phyloP scores from a whole-genome alignment of 2,329 filamentous ascomycete genomes.

The Alternaria sp. region DNA sequence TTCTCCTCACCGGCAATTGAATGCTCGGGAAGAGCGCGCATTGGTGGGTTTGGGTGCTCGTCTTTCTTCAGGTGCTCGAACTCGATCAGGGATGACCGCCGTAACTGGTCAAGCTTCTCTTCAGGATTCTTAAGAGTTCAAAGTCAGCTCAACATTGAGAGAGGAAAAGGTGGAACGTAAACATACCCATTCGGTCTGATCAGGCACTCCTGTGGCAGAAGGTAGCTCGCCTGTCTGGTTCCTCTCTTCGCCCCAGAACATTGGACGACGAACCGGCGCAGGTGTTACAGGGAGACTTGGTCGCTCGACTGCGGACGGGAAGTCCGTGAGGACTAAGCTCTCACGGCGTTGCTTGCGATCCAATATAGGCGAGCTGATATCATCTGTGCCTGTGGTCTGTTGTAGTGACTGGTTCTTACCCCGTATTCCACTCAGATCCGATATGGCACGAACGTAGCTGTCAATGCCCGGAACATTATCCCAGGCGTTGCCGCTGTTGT shows the following conservation, averaged over 20 bases:
- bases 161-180: conserved; percentile 48
- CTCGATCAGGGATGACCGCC: conserved; percentile 53
- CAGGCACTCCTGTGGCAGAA: conserved; percentile 80
- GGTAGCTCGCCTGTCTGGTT: conserved; percentile 68
- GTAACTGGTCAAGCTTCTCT: conserved; percentile 55
- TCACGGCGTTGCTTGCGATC: conserved; percentile 51
- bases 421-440: conserved; percentile 65
- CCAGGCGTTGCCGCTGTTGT: conserved; percentile 78
- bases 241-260: conserved; percentile 70
- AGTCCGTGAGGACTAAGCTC: conserved; percentile 80
- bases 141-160: conserved; percentile 36
- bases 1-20: conserved; percentile 25
- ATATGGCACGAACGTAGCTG: conserved; percentile 79
- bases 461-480: conserved; percentile 89
- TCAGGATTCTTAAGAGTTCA: conserved; percentile 52
- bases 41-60: conserved; percentile 37
- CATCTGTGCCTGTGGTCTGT: conserved; percentile 31
- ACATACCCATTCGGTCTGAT: conserved; percentile 95
- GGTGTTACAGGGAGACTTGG: conserved; percentile 91
- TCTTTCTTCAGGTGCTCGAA: conserved; percentile 49
- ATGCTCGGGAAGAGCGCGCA: conserved; percentile 47
- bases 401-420: conserved; percentile 53
- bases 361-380: conserved; percentile 43
- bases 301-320: conserved; percentile 80
- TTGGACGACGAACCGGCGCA: conserved; percentile 74